Evolutionary conservation across 371 early-diverging fungal genomes (phyloP).

Genomic region (Syncephalastrum sp.): DNA sequence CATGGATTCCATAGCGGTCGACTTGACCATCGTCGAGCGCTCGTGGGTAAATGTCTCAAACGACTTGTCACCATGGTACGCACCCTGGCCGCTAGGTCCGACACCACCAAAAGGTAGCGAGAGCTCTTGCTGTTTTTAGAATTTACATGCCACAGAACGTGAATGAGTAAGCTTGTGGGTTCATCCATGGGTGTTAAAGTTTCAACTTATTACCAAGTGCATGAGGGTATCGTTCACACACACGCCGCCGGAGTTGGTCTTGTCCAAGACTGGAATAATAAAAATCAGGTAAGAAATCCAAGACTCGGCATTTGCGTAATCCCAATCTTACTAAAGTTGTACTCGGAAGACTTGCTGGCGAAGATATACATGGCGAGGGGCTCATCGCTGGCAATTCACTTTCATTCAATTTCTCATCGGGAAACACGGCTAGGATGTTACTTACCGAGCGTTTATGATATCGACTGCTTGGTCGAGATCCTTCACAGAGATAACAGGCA

Average conservation of each 20-base stretch:
- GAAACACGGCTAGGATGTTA: not conserved
- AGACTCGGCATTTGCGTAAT: not conserved
- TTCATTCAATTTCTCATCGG: not conserved
- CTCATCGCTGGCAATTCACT: constrained; percentile 35
- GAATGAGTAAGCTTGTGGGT: no score
- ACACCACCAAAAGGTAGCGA: constrained; percentile 86
- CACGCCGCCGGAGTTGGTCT: constrained; percentile 67
- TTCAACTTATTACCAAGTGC: constrained; percentile 25
- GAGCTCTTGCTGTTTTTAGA: constrained; percentile 24
- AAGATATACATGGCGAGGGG: constrained; percentile 75
- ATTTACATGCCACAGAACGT: no score
- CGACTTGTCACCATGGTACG: constrained; percentile 77
- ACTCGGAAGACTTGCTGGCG: constrained; percentile 37
- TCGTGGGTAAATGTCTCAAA: constrained; percentile 76
- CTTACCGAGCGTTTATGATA: constrained; percentile 32
- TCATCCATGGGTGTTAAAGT: no score
- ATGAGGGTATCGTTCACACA: constrained; percentile 74
- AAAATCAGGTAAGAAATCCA: not conserved
- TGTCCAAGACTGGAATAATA: constrained; percentile 33
- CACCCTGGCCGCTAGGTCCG: constrained; percentile 80
- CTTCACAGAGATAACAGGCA: constrained; percentile 71
- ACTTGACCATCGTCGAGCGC: constrained; percentile 56
- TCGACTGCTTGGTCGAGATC: constrained; percentile 75
- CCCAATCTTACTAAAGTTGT: constrained; percentile 29
- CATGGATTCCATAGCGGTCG: constrained; percentile 45